phyloP scores from a whole-genome alignment of 164 flowering plant genomes.

The Kingdonia uniflora region DNA sequence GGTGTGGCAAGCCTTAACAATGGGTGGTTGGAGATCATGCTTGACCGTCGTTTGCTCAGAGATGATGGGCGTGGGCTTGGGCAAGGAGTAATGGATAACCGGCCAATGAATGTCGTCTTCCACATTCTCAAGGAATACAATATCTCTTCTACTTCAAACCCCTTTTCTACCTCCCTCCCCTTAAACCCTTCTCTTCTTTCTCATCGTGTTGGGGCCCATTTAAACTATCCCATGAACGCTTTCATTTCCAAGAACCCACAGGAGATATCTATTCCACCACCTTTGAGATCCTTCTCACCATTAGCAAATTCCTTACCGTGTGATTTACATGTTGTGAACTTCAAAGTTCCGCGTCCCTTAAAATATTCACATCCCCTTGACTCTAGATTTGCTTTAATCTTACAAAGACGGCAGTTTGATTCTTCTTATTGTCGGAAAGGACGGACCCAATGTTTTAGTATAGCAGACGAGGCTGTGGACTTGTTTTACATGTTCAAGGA shows the following conservation, averaged over 20 bases:
- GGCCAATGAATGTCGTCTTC: slow-evolving; percentile 75
- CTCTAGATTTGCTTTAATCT: slow-evolving; percentile 49
- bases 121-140: slow-evolving; percentile 69
- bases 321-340: slow-evolving; percentile 80
- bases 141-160: slow-evolving; percentile 35
- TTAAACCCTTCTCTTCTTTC: slow-evolving; percentile 79
- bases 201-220: slow-evolving; percentile 55
- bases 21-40: slow-evolving; percentile 95
- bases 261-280: slow-evolving; percentile 43
- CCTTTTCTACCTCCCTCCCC: slow-evolving; percentile 33
- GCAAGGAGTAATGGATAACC: slow-evolving; percentile 97
- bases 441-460: slow-evolving; percentile 41
- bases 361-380: slow-evolving; percentile 52
- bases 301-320: slow-evolving; percentile 70
- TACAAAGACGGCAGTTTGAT: slow-evolving; percentile 79
- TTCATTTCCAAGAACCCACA: slow-evolving; percentile 67
- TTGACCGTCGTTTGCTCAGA: slow-evolving; percentile 67
- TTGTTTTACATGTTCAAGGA: slow-evolving; percentile 65
- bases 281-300: slow-evolving; percentile 67
- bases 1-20: slow-evolving; percentile 85
- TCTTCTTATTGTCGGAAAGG: slow-evolving; percentile 60
- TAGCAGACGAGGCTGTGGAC: slow-evolving; percentile 57
- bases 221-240: slow-evolving; percentile 75
- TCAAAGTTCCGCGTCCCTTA: slow-evolving; percentile 74
- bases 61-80: slow-evolving; percentile 99